Evolutionary conservation across 768 basidiomycete species (phyloP), one percentile per base, ranked within the genome.

Genomic region (Leccinum uliginosum): DNA sequence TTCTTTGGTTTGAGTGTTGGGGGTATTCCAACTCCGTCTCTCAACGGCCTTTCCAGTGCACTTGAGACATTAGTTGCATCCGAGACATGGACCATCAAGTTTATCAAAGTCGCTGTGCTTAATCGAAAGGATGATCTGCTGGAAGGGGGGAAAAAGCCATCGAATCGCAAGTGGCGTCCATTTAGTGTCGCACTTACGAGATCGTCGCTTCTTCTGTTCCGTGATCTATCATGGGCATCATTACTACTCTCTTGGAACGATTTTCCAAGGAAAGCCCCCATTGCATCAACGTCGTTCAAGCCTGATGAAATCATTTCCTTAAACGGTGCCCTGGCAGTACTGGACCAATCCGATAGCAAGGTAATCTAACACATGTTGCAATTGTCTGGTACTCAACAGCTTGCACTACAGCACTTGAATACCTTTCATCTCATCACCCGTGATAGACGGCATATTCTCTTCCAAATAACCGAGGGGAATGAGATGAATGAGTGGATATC

Each of bases 401-500:
- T 35, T 32, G 7, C 47, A 27, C 27, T 17, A 52, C 12, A 66
- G 89, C 79, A 90, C 66, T 72, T 76, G 24, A 75, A 91, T 67
- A 84, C 89, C 3, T 86, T 98, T 67, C 85, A 92, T 23, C 80
- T 98, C 56, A 77, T 84, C 26, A 78, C 91, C 67, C 78, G 84
- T 24, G 83, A 89, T 63, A 86, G 91, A 11, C 87, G 91, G 1
- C 89, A 93, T 62, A 83, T 88, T 57, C 81, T 98, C 35, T 77
- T 98, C 19, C 91, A 93, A 66, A 81, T 89, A 6, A 66, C 77
- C 12, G 78, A 82, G 63, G 85, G 86, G 57, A 70, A 75, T 45
- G 91, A 94, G 56, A 80, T 91, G 75, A 88, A 94, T 63, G 83
- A 87, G 60, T 99, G 97, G 97, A 85, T 98, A 59, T 80, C 87